Evolutionary conservation across 2,329 filamentous ascomycete genomes (phyloP), one percentile per base, ranked within the genome.

Genomic region (Xylariaceae sp.): DNA sequence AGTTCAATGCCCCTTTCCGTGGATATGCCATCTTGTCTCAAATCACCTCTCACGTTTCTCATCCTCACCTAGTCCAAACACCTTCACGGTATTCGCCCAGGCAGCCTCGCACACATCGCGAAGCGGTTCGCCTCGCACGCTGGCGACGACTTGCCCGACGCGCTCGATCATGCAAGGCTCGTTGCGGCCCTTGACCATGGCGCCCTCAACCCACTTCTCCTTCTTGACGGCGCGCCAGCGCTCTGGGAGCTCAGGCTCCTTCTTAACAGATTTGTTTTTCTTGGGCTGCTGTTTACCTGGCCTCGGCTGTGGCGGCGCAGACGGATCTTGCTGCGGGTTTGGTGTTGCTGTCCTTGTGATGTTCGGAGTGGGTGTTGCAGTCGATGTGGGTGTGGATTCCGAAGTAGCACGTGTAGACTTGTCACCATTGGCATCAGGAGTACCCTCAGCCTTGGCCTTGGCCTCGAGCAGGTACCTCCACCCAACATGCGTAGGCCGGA

Each of bases 141-240:
- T 87, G 1, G 95, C 94, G 63, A 99, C 87, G 48, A 94, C 91
- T 73, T 89, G 87, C n/a, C 92, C 95, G 12, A 99, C 90, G 50
- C 89, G 87, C 63, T 88, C 86, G 64, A 99, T 97, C 50, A 85
- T 89, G 67, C 89, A 93, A 8, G 94, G 91, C 75, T 99, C 95
- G 71, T 99, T 99, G 58, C 95, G 85, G 0, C 94, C 92, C 77
- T 98, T 99, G 50, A 99, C 85, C 90, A 97, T 94, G 36, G 82
- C 82, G 0, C 93, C 94, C 67, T 91, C 86, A 40, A 85, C 84
- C 89, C 92, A 99, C 73, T 91, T 96, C 77, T 99, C 95, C 77
- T 96, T 98, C 81, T 98, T 99, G 26, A 97, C 89, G 4, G 87
- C 82, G 75, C 90, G 96, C 66, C 88, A 95, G 29, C 91, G 77